Percentiles rank a stretch among this genome's conserved stretches.
These are phyloP conservation scores for Chiua virens DNA, from an alignment of 768 basidiomycete species.

Conservation along the genomic window DNA sequence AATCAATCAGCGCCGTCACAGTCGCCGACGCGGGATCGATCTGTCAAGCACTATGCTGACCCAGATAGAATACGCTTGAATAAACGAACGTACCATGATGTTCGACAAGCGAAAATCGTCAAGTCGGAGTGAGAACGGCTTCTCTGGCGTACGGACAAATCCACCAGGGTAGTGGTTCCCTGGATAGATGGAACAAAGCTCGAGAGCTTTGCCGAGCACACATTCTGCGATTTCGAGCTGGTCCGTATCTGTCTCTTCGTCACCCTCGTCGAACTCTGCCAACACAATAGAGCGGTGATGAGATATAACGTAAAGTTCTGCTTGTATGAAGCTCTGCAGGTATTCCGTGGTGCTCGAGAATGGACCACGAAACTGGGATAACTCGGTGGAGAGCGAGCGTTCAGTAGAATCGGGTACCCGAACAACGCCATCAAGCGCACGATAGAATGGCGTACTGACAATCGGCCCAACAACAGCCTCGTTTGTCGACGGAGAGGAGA, in stretches of 20 bases:
- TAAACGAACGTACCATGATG: neutral
- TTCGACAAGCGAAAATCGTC: conserved; percentile 4
- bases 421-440: neutral
- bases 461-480: neutral
- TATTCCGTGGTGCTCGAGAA: neutral
- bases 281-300: neutral
- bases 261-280: neutral
- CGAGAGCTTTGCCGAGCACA: neutral
- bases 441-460: conserved; percentile 2
- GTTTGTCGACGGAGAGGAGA: neutral
- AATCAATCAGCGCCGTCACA: conserved; percentile 13
- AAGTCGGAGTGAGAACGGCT: neutral
- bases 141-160: neutral
- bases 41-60: neutral
- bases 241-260: neutral
- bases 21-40: neutral
- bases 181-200: neutral
- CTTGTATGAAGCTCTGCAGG: neutral
- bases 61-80: neutral
- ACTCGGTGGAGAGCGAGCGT: neutral
- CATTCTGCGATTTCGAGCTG: neutral
- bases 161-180: neutral
- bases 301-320: neutral
- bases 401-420: neutral
- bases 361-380: neutral